These are phyloP conservation scores for Talaromyces verruculosus DNA, from an alignment of 2,329 filamentous ascomycete species.

Conservation along the genomic window DNA sequence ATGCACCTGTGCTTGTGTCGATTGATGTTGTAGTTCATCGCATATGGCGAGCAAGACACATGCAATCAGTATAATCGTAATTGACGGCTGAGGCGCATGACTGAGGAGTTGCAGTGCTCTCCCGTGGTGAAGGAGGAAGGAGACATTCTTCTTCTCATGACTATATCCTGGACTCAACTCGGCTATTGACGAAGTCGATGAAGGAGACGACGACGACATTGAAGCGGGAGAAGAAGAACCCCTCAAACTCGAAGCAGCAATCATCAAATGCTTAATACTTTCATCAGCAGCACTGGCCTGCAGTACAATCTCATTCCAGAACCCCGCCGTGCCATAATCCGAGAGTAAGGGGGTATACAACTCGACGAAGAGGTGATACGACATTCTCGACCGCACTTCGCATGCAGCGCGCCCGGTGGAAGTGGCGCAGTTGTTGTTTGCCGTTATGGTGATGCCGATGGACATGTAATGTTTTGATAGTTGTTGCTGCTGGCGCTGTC, in stretches of 20 bases:
- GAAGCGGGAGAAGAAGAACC: not conserved
- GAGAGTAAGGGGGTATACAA: not conserved
- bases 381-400: not conserved
- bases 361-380: not conserved
- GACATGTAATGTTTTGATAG: not conserved
- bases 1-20: not conserved
- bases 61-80: not conserved
- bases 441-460: not conserved
- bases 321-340: not conserved
- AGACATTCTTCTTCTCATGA: not conserved
- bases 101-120: not conserved
- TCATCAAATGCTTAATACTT: constrained; percentile 2
- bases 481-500: not conserved
- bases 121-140: not conserved
- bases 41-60: not conserved
- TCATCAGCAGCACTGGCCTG: not conserved
- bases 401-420: not conserved
- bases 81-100: not conserved
- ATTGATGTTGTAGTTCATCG: not conserved
- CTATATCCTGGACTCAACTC: not conserved
- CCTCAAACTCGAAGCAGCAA: not conserved
- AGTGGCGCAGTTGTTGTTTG: not conserved
- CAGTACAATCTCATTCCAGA: not conserved
- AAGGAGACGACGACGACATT: not conserved
- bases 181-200: not conserved